These are phyloP conservation scores for Candida lessepsii DNA, from an alignment of 805 yeast genomes.

Conservation along the genomic window DNA sequence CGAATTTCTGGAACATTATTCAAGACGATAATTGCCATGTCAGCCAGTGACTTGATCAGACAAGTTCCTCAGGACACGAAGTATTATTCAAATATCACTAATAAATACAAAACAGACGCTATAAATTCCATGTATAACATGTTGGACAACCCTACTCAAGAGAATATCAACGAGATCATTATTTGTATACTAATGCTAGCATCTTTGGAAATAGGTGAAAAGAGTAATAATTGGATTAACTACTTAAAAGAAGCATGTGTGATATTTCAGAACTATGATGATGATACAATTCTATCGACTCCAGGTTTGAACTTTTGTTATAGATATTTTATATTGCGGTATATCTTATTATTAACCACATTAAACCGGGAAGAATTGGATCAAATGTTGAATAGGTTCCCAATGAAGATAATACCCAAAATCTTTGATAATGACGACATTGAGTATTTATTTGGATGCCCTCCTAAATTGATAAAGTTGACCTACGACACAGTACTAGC, in stretches of 20 bases:
- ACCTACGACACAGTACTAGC: slow-evolving; percentile 19
- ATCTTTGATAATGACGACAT: slow-evolving; percentile 22
- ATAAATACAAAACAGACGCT: slow-evolving; percentile 26
- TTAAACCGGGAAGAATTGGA: slow-evolving; percentile 18
- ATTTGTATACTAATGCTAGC: slow-evolving; percentile 27
- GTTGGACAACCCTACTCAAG: slow-evolving; percentile 21
- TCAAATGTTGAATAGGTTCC: slow-evolving; percentile 16
- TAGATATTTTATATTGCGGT: slow-evolving; percentile 28
- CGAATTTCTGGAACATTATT: slow-evolving; percentile 20
- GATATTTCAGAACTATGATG: slow-evolving; percentile 21
- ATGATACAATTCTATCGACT: slow-evolving; percentile 18
- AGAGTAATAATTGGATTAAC: slow-evolving; percentile 27
- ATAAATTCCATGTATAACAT: slow-evolving; percentile 24
- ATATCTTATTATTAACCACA: slow-evolving; percentile 24
- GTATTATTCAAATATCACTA: slow-evolving; percentile 12
- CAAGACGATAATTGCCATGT: slow-evolving; percentile 19
- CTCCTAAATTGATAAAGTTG: slow-evolving; percentile 24
- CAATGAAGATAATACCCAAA: slow-evolving; percentile 22
- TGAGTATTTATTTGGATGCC: slow-evolving; percentile 35
- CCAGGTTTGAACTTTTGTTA: slow-evolving; percentile 27
- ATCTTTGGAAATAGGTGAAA: slow-evolving; percentile 29
- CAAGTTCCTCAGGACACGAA: slow-evolving; percentile 6
- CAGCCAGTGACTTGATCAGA: slow-evolving; percentile 23
- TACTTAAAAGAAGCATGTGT: slow-evolving; percentile 28
- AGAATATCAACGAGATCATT: slow-evolving; percentile 23